A percentile compares a stretch with the other conserved stretches of the same genome.
These are phyloP conservation scores for Trichoderma sp. DNA, from an alignment of 2,329 filamentous ascomycete genomes.

Conservation along the genomic window DNA sequence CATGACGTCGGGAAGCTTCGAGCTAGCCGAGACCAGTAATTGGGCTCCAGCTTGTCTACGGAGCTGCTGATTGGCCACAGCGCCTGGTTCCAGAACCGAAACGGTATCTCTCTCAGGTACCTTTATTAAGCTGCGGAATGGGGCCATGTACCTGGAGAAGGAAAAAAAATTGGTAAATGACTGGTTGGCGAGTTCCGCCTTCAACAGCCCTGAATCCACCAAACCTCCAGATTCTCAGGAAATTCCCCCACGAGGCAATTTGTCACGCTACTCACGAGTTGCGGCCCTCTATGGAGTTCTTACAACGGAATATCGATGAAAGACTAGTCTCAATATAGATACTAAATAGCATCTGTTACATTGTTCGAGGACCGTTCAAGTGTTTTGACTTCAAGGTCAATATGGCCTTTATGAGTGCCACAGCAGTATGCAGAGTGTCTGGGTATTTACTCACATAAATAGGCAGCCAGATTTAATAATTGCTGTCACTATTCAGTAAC, in stretches of 20 bases:
- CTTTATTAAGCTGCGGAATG: background rate
- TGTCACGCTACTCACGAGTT: background rate
- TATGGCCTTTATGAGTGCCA: background rate
- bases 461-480: background rate
- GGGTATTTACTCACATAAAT: background rate
- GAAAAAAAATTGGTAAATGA: background rate
- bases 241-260: background rate
- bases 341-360: background rate
- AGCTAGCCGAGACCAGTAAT: conserved; percentile 1
- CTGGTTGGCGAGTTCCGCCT: background rate
- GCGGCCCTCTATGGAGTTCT: background rate
- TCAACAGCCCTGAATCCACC: background rate
- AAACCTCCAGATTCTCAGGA: background rate
- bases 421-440: background rate
- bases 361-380: background rate
- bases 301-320: background rate
- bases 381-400: background rate
- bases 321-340: background rate
- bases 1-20: background rate
- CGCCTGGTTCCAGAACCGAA: background rate
- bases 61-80: background rate
- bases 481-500: background rate
- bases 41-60: background rate
- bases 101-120: background rate
- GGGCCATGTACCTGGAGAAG: background rate